Evolutionary conservation across 208 protist species (phyloP), one percentile per base, ranked within the genome.

Genomic region (Wallacemonas sp.): DNA sequence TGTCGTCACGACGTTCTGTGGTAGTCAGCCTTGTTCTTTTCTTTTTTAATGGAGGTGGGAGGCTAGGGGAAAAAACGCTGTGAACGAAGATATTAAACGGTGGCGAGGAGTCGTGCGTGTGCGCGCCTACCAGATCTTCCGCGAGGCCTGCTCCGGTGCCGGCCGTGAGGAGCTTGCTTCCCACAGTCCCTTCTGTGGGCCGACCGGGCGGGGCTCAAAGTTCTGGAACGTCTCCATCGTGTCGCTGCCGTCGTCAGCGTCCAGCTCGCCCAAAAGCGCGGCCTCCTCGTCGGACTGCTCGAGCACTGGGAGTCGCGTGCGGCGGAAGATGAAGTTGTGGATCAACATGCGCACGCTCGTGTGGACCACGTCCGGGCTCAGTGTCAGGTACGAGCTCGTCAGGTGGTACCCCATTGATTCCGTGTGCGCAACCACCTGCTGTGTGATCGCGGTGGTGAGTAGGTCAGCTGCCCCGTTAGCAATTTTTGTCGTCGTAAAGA

Each of bases 261-360:
- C 63, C 13, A 46, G 19, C 9, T 71, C 75, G 0, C 64, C 63
- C 12, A 77, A 62, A 21, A 82, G 71, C 22, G 68, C 68, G n/a
- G 79, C 71, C 30, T 46, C 32, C 19, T 82, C 77, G 65, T 94
- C 88, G 6, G 70, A 66, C 1, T 53, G 26, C 63, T 94, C 89
- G 33, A 91, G 63, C 13, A 44, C 63, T 1, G 78, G 69, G 37
- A 85, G 66, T 1, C 78, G 75, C 55, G 62, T 66, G 10, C 89
- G 78, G 17, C 89, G 83, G 44, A 94, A 94, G 36, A 91, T 87
- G 36, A 94, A 87, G 61, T 89, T 87, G 71, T 94, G 89, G 50
- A 92, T 80, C 12, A 92, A 71, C 83, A 94, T 89, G 45, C 89
- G 89, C 60, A 94, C 85, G 46, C 85, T 94, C 21, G 85, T 92